Evolutionary conservation across 2,329 filamentous ascomycete species (phyloP).

Genomic region (Ophiocordyceps camponoti-floridani): DNA sequence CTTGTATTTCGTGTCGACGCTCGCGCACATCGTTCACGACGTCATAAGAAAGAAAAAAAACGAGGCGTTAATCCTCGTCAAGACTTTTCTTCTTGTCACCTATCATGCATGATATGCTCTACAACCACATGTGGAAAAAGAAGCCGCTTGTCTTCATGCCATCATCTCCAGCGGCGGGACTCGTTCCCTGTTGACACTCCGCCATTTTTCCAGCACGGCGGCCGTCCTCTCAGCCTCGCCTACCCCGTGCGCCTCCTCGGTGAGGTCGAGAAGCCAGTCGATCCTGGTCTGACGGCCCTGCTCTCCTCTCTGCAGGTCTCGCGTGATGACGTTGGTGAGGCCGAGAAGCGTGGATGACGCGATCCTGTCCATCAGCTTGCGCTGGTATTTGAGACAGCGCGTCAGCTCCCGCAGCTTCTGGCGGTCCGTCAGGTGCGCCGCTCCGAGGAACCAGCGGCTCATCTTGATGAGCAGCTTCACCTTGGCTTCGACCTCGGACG

Average conservation of each 20-base stretch:
- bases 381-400: slow-evolving; percentile 9
- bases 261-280: slow-evolving; percentile 11
- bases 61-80: background rate
- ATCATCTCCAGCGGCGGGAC: too few species aligned
- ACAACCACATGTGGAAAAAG: too few species aligned
- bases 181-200: slow-evolving; percentile 2
- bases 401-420: slow-evolving; percentile 13
- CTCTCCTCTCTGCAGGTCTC: slow-evolving; percentile 16
- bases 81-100: background rate
- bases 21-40: too few species aligned
- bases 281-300: slow-evolving; percentile 11
- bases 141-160: too few species aligned
- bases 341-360: slow-evolving; percentile 10
- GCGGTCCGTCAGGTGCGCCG: slow-evolving; percentile 11
- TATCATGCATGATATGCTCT: too few species aligned
- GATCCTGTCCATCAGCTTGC: slow-evolving; percentile 6
- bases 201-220: slow-evolving; percentile 8
- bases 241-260: slow-evolving; percentile 6
- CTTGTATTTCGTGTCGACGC: background rate
- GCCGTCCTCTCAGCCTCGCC: slow-evolving; percentile 6
- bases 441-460: slow-evolving; percentile 11
- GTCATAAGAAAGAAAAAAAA: too few species aligned
- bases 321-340: slow-evolving; percentile 10
- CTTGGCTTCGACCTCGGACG: slow-evolving; percentile 6
- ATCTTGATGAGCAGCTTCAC: slow-evolving; percentile 13